phyloP scores from a whole-genome alignment of 176 grass and related monocot genomes.

The Oryza glaberrima region DNA sequence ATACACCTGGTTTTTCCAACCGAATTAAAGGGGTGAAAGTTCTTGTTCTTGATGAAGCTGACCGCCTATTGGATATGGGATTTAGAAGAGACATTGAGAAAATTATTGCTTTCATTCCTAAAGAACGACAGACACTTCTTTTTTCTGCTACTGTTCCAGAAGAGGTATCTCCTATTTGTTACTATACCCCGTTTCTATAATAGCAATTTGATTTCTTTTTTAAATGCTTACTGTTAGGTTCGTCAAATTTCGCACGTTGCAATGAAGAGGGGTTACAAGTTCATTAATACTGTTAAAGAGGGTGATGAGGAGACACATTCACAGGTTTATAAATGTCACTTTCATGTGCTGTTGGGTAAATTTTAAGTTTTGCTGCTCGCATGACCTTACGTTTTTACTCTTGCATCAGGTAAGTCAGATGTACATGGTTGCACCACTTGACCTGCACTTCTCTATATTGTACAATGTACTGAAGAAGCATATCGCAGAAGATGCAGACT shows the following conservation, averaged over 20 bases:
- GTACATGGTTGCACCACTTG: conserved; percentile 67
- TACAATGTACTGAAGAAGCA: conserved; percentile 70
- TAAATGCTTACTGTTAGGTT: conserved; percentile 57
- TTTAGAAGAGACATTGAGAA: conserved; percentile 95
- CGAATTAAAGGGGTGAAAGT: conserved; percentile 87
- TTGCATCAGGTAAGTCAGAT: conserved; percentile 81
- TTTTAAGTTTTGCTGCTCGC: conserved; percentile 20
- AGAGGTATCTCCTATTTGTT: conserved; percentile 63
- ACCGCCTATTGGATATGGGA: conserved; percentile 94
- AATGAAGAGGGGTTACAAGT: conserved; percentile 75
- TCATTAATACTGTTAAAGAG: conserved; percentile 92
- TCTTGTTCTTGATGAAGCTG: conserved; percentile 96
- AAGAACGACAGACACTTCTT: conserved; percentile 85
- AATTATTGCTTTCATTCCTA: conserved; percentile 81
- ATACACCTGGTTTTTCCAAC: conserved; percentile 77
- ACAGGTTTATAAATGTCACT: conserved; percentile 54
- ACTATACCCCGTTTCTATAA: conserved; percentile 28
- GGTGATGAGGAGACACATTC: conserved; percentile 91
- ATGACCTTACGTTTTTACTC: conserved; percentile 30
- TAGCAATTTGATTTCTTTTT: conserved; percentile 35
- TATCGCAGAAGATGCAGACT: conserved; percentile 73
- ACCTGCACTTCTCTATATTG: conserved; percentile 73
- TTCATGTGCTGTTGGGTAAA: conserved; percentile 39
- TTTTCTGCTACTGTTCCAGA: conserved; percentile 95
- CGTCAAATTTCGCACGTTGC: conserved; percentile 80